phyloP scores from a whole-genome alignment of 2,329 filamentous ascomycete genomes.

The Scedosporium aurantiacum region DNA sequence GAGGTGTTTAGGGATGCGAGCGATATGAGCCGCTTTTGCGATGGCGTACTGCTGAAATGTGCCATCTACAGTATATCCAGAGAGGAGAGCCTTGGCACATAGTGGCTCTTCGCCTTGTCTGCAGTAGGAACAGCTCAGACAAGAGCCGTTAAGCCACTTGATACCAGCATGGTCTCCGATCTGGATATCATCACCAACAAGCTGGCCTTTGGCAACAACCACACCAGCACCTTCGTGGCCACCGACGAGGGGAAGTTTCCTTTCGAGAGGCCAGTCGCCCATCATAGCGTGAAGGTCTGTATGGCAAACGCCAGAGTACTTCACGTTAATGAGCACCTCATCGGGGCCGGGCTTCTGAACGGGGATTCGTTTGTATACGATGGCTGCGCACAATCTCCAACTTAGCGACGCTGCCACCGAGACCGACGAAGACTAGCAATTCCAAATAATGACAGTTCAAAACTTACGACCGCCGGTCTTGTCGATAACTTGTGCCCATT shows the following conservation, averaged over 20 bases:
- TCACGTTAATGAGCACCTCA: conserved; percentile 85
- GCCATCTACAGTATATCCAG: conserved; percentile 86
- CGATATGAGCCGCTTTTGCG: conserved; percentile 76
- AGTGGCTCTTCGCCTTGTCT: conserved; percentile 71
- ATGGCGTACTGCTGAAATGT: conserved; percentile 89
- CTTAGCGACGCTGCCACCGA: too few relatives aligned
- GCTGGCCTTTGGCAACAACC: conserved; percentile 69
- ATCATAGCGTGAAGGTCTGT: conserved; percentile 71
- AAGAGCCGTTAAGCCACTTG: conserved; percentile 88
- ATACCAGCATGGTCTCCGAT: conserved; percentile 80
- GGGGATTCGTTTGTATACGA: conserved; percentile 69
- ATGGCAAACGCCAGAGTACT: conserved; percentile 84
- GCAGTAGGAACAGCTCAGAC: conserved; percentile 75
- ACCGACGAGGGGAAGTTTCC: conserved; percentile 76
- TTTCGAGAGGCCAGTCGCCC: conserved; percentile 75
- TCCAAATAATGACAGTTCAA: too few relatives aligned
- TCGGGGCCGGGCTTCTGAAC: conserved; percentile 73
- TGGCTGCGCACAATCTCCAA: conserved; percentile 26
- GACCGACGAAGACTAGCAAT: too few relatives aligned
- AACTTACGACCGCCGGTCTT: too few relatives aligned
- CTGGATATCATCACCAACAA: conserved; percentile 60
- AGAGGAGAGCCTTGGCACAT: conserved; percentile 63
- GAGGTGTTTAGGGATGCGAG: conserved; percentile 66
- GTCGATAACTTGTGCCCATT: too few relatives aligned
- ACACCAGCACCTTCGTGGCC: conserved; percentile 72